phyloP scores from a whole-genome alignment of 106 monocot species.

The Iris macrosiphon region DNA sequence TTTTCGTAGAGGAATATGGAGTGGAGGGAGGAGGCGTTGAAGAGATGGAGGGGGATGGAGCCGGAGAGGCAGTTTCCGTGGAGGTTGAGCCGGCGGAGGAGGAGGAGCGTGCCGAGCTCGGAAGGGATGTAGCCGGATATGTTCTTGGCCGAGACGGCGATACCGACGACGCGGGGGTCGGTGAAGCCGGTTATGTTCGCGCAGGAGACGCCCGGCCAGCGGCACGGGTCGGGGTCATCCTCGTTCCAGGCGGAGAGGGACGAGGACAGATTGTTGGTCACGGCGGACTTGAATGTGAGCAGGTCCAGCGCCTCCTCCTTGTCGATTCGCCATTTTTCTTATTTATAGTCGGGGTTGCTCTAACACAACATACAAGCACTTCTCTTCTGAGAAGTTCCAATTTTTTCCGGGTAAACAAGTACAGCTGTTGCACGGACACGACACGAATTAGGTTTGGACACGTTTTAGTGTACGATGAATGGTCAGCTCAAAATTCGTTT shows the following conservation, averaged over 20 bases:
- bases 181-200: slow-evolving; percentile 30
- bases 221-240: slow-evolving; percentile 47
- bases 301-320: slow-evolving; percentile 63
- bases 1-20: slow-evolving; percentile 74
- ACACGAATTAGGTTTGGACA: too few relatives aligned
- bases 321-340: too few relatives aligned
- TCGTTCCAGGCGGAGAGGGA: slow-evolving; percentile 39
- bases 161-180: slow-evolving; percentile 45
- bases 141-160: slow-evolving; percentile 58
- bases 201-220: slow-evolving; percentile 63
- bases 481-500: too few relatives aligned
- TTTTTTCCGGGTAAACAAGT: too few relatives aligned
- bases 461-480: too few relatives aligned
- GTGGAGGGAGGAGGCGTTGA: slow-evolving; percentile 68
- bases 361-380: too few relatives aligned
- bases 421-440: too few relatives aligned
- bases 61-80: slow-evolving; percentile 56
- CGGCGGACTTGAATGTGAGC: slow-evolving; percentile 66
- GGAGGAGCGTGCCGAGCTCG: slow-evolving; percentile 56
- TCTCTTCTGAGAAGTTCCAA: too few relatives aligned
- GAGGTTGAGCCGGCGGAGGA: slow-evolving; percentile 75
- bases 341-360: too few relatives aligned
- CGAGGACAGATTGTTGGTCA: slow-evolving; percentile 37
- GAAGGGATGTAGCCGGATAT: slow-evolving; percentile 81
- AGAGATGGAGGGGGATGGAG: slow-evolving; percentile 41